Percentiles rank a stretch among this genome's conserved stretches.
phyloP scores from a whole-genome alignment of 768 basidiomycete genomes.

The Cytidiella melzeri region DNA sequence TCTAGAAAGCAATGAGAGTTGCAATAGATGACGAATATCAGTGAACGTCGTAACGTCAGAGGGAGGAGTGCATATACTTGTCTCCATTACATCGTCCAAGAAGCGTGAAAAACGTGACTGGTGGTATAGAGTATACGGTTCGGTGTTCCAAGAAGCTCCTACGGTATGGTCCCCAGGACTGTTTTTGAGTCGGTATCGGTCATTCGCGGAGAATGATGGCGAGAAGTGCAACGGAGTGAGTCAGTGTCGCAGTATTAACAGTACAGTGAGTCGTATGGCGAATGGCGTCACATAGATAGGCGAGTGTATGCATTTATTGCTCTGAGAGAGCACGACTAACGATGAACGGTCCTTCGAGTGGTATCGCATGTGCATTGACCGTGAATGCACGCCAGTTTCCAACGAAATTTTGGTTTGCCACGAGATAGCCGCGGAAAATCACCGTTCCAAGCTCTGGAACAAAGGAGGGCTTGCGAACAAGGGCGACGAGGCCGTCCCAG shows the following conservation, averaged over 20 bases:
- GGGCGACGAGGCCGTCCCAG: conserved; percentile 34
- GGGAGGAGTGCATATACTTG: background rate
- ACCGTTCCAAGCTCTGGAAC: conserved; percentile 17
- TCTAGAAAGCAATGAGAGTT: background rate
- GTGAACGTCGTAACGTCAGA: background rate
- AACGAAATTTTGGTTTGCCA: conserved; percentile 58
- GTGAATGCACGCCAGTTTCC: conserved; percentile 63
- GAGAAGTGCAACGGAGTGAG: background rate
- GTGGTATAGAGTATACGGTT: background rate
- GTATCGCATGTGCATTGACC: conserved; percentile 36
- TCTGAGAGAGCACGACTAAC: conserved; percentile 33
- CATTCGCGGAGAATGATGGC: too few relatives aligned
- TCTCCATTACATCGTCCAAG: background rate
- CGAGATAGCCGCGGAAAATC: conserved; percentile 68
- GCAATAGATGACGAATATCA: background rate
- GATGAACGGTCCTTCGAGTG: conserved; percentile 62
- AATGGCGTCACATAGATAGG: background rate
- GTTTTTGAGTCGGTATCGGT: too few relatives aligned
- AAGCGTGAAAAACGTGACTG: too few relatives aligned
- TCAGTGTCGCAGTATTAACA: background rate
- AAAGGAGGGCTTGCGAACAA: conserved; percentile 24
- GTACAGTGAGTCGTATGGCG: background rate
- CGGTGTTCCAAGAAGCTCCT: background rate
- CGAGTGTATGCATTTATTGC: background rate
- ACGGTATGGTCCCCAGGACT: background rate